Evolutionary conservation across 306 rosid species (phyloP).

Genomic region (Quercus parvula): DNA sequence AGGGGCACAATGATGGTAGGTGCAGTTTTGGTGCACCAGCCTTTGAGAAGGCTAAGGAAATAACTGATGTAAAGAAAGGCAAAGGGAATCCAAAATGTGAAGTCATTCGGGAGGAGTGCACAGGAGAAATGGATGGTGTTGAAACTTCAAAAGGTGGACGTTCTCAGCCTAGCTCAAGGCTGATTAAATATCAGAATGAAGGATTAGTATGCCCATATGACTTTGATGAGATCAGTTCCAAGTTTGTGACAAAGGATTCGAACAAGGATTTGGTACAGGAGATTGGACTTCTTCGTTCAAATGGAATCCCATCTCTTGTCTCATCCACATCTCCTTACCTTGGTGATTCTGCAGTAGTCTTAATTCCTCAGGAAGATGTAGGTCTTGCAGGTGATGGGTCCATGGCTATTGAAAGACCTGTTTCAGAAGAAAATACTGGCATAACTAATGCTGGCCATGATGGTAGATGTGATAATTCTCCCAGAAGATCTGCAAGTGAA

Average conservation of each 20-base stretch:
- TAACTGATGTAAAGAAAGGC: slow-evolving; percentile 49
- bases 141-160: slow-evolving; percentile 32
- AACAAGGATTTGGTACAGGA: slow-evolving; percentile 66
- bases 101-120: slow-evolving; percentile 38
- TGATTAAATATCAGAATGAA: slow-evolving; percentile 70
- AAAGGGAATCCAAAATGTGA: slow-evolving; percentile 55
- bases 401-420: slow-evolving; percentile 34
- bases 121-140: slow-evolving; percentile 38
- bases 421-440: slow-evolving; percentile 40
- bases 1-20: slow-evolving; percentile 69
- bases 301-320: slow-evolving; percentile 63
- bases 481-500: slow-evolving; percentile 39
- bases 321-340: slow-evolving; percentile 51
- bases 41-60: slow-evolving; percentile 54
- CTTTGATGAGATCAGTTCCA: slow-evolving; percentile 70
- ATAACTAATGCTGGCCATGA: slow-evolving; percentile 33
- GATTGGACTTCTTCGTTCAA: slow-evolving; percentile 79
- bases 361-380: slow-evolving; percentile 39
- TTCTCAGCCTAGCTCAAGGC: slow-evolving; percentile 52
- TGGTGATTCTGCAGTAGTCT: slow-evolving; percentile 40
- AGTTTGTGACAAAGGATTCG: slow-evolving; percentile 70
- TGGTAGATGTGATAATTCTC: slow-evolving; percentile 28
- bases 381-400: slow-evolving; percentile 29
- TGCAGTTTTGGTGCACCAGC: slow-evolving; percentile 47
- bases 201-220: slow-evolving; percentile 66